A percentile compares a stretch with the other conserved stretches of the same genome.
Conservation (phyloP, 208 protist species). For the Crithidia mellificae region DNA sequence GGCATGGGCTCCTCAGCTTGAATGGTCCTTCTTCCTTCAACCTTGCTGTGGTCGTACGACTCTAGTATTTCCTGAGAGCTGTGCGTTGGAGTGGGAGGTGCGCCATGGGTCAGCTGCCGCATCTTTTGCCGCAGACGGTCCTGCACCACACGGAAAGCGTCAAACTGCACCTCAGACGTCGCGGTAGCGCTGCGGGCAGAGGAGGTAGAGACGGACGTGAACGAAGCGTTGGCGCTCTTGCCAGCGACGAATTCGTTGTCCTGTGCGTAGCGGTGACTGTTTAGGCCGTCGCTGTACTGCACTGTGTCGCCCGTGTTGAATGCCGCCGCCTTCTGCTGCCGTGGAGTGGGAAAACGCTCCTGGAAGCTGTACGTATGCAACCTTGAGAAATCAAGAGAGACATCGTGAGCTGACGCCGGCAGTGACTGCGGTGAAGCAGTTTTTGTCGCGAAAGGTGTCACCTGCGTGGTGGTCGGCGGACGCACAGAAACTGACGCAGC, state of each 20-base stretch:
- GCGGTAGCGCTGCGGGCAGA: not conserved
- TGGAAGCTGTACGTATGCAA: constrained; percentile 18
- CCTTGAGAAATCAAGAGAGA: constrained; percentile 5
- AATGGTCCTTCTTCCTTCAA: no score
- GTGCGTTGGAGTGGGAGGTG: not conserved
- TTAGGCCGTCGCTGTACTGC: no score
- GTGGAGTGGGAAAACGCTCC: constrained; percentile 11
- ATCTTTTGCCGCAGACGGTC: constrained; percentile 62
- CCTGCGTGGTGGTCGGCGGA: no score
- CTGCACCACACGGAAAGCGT: constrained; percentile 59
- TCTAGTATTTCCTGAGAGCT: not conserved
- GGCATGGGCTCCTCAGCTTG: no score
- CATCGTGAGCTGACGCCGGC: not conserved
- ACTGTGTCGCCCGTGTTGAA: no score
- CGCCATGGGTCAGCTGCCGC: constrained; percentile 10
- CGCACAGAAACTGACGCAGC: no score
- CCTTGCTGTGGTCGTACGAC: no score
- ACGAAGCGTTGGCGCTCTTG: not conserved
- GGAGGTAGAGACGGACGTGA: constrained; percentile 7
- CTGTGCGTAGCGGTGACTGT: constrained; percentile 5
- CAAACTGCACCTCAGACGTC: constrained; percentile 32
- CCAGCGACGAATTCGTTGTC: not conserved
- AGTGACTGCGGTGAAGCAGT: not conserved
- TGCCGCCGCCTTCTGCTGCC: not conserved
- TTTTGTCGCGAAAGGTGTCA: not conserved